Conservation (phyloP, 306 rosid species). For the Corylus heterophylla region DNA sequence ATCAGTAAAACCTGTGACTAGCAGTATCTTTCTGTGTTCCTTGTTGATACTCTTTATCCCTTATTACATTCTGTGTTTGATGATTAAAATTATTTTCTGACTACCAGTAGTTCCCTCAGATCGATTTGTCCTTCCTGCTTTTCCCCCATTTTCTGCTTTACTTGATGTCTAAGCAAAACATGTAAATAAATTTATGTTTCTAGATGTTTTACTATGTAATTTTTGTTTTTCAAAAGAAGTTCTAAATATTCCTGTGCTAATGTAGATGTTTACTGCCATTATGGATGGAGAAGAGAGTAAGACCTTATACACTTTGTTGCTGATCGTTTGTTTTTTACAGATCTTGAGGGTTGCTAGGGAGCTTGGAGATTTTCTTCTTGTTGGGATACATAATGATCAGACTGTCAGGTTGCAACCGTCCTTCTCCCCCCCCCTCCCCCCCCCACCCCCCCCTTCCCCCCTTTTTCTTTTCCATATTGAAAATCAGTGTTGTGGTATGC, state of each 20-base stretch:
- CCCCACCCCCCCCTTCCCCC: conserved; percentile 3
- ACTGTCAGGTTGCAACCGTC: conserved; percentile 65
- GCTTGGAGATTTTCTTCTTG: conserved; percentile 95
- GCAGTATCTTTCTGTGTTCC: background rate
- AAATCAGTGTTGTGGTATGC: background rate
- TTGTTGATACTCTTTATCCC: background rate
- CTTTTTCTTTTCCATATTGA: background rate
- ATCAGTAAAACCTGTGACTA: background rate
- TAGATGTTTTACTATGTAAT: background rate
- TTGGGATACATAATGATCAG: conserved; percentile 94
- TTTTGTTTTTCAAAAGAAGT: background rate
- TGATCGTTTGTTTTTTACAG: conserved; percentile 39
- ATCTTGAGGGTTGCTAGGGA: conserved; percentile 85
- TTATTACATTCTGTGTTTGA: background rate
- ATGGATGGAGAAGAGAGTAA: background rate
- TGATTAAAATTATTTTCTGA: background rate
- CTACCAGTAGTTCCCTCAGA: background rate
- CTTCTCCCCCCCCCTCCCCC: background rate
- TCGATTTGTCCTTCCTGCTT: background rate
- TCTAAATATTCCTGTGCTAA: background rate
- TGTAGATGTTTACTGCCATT: background rate
- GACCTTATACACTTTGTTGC: conserved; percentile 18
- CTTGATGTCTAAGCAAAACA: background rate
- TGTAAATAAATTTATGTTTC: background rate
- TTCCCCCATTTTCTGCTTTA: background rate